A percentile compares a stretch with the other conserved stretches of the same genome.
These are phyloP conservation scores for Pythium monospermum DNA, from an alignment of 352 stramenopile species.

Conservation along the genomic window DNA sequence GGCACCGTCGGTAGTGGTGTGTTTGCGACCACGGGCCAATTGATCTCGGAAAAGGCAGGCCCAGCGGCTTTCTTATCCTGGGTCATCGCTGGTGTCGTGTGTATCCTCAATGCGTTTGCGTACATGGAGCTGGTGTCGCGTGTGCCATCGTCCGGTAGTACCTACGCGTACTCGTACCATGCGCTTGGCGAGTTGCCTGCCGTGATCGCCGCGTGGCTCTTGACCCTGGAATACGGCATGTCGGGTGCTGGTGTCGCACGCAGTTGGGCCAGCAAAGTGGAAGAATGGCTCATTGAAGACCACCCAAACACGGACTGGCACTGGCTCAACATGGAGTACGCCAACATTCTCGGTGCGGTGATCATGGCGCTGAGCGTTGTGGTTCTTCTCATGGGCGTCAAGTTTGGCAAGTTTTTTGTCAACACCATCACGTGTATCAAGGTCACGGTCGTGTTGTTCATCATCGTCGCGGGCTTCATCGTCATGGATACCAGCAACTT, in stretches of 20 bases:
- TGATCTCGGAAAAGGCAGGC: constrained; percentile 77
- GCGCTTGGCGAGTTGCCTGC: constrained; percentile 90
- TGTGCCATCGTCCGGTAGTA: constrained; percentile 85
- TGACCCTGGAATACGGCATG: constrained; percentile 93
- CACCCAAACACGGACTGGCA: constrained; percentile 33
- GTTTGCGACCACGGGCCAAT: constrained; percentile 78
- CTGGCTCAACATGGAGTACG: constrained; percentile 59
- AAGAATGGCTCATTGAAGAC: constrained; percentile 53
- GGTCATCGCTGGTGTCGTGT: constrained; percentile 75
- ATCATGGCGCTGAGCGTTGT: constrained; percentile 68
- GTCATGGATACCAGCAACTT: constrained; percentile 82
- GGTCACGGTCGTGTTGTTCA: constrained; percentile 87
- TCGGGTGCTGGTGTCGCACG: constrained; percentile 88
- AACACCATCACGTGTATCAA: constrained; percentile 85
- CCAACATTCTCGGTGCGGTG: constrained; percentile 54
- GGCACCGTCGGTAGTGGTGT: constrained; percentile 89
- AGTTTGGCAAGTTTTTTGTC: constrained; percentile 87
- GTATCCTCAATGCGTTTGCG: constrained; percentile 75
- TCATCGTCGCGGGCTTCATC: constrained; percentile 85
- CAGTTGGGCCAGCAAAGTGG: constrained; percentile 90
- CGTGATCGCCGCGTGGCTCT: constrained; percentile 78
- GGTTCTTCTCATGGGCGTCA: constrained; percentile 78
- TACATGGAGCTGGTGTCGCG: constrained; percentile 88
- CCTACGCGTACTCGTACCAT: constrained; percentile 93
- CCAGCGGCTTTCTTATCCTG: constrained; percentile 80